These are phyloP conservation scores for Penicillium brasilianum DNA, from an alignment of 2,329 filamentous ascomycete genomes.

Conservation along the genomic window DNA sequence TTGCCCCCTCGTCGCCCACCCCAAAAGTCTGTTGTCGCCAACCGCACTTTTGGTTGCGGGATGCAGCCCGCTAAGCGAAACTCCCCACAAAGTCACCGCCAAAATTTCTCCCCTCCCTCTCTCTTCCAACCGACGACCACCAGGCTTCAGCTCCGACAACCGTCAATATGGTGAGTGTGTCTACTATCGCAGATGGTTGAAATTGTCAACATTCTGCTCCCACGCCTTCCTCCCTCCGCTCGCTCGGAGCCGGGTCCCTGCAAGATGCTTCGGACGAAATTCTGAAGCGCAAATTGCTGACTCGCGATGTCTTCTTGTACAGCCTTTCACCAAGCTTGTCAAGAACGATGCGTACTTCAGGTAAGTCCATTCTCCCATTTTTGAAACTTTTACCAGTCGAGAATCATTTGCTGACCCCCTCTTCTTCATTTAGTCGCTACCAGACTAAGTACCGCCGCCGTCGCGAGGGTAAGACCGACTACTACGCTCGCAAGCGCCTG, in stretches of 20 bases:
- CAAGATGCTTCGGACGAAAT: conserved; percentile 95
- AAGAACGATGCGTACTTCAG: conserved; percentile 99
- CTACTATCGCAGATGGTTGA: conserved; percentile 35
- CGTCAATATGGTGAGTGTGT: conserved; percentile 53
- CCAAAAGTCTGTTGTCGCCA: conserved; percentile 43
- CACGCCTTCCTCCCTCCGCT: conserved; percentile 24
- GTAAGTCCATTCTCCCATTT: conserved; percentile 60
- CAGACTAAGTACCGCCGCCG: conserved; percentile 99
- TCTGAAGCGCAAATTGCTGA: conserved; percentile 99
- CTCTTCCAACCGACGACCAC: conserved; percentile 43
- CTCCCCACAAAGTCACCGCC: conserved; percentile 48
- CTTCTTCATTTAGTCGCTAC: conserved; percentile 73
- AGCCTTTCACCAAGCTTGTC: conserved; percentile 92
- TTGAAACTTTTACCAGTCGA: not conserved
- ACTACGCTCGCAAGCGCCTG: conserved; percentile 99
- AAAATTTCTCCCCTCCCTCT: conserved; percentile 40
- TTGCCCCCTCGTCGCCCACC: conserved; percentile 13
- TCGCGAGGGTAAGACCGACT: conserved; percentile 97
- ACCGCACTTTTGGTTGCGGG: conserved; percentile 42
- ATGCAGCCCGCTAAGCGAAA: conserved; percentile 50
- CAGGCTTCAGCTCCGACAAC: conserved; percentile 42
- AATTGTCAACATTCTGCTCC: conserved; percentile 25
- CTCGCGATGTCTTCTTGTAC: conserved; percentile 66
- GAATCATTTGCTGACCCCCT: conserved; percentile 18
- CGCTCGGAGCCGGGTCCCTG: conserved; percentile 68